These are phyloP conservation scores for Colletotrichum zoysiae DNA, from an alignment of 2,329 filamentous ascomycete genomes.

Conservation along the genomic window DNA sequence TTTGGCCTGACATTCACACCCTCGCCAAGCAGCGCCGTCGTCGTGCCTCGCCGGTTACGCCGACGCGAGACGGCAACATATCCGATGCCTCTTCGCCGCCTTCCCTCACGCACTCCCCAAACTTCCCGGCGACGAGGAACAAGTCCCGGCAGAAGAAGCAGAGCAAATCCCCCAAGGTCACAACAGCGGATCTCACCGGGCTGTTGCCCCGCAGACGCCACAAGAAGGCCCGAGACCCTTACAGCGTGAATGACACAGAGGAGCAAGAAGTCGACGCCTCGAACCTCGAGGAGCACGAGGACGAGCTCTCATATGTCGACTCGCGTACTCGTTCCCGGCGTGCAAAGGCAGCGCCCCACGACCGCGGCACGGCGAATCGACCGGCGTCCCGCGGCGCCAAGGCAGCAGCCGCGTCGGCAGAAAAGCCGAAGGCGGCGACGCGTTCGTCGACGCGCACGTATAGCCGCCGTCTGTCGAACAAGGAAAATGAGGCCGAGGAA, in stretches of 20 bases:
- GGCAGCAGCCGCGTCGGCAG: slow-evolving; percentile 41
- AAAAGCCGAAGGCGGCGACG: slow-evolving; percentile 41
- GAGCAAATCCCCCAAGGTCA: slow-evolving; percentile 56
- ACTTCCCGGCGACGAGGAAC: slow-evolving; percentile 54
- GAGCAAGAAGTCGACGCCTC: slow-evolving; percentile 64
- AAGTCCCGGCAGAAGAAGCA: slow-evolving; percentile 45
- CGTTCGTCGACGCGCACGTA: slow-evolving; percentile 59
- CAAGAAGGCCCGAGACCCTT: slow-evolving; percentile 53
- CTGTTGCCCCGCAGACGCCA: slow-evolving; percentile 66
- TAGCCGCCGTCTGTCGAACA: slow-evolving; percentile 65
- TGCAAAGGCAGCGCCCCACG: slow-evolving; percentile 48
- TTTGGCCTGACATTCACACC: slow-evolving; percentile 66
- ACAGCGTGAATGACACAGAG: slow-evolving; percentile 53
- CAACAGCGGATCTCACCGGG: slow-evolving; percentile 66
- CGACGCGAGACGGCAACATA: slow-evolving; percentile 55
- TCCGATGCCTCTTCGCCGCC: slow-evolving; percentile 73
- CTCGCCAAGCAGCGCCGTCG: slow-evolving; percentile 61
- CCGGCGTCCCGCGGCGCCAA: slow-evolving; percentile 44
- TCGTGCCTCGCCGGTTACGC: slow-evolving; percentile 53
- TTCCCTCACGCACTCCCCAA: slow-evolving; percentile 75
- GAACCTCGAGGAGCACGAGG: slow-evolving; percentile 64
- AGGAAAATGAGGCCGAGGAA: slow-evolving; percentile 64
- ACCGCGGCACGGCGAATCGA: slow-evolving; percentile 46
- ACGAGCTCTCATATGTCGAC: slow-evolving; percentile 65
- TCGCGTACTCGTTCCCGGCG: slow-evolving; percentile 53